phyloP scores from a whole-genome alignment of 768 basidiomycete genomes.

The Cystobasidiopsis lactophilus region DNA sequence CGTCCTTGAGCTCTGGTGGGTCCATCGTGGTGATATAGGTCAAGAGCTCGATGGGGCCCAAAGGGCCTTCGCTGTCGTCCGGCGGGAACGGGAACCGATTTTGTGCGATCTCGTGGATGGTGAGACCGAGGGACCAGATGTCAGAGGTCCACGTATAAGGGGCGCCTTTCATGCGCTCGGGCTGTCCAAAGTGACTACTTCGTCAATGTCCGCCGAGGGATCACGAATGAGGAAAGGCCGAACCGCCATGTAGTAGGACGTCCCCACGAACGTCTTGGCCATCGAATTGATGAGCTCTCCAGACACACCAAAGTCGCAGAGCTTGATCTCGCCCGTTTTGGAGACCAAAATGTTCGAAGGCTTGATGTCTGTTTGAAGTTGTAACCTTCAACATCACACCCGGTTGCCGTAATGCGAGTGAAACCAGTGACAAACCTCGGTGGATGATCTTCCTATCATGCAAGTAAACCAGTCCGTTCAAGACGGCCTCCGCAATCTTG shows the following conservation, averaged over 20 bases:
- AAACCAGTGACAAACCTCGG: conserved; percentile 31
- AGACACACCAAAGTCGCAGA: conserved; percentile 32
- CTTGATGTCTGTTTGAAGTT: conserved; percentile 27
- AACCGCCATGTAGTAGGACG: conserved; percentile 43
- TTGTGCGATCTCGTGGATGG: conserved; percentile 75
- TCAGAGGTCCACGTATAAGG: conserved; percentile 39
- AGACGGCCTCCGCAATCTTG: conserved; percentile 67
- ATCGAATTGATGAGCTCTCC: conserved; percentile 31
- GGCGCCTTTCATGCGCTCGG: conserved; percentile 78
- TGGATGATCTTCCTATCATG: conserved; percentile 83
- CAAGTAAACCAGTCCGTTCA: conserved; percentile 83
- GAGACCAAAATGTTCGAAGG: conserved; percentile 31
- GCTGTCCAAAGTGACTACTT: conserved; percentile 30
- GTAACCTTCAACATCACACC: not conserved
- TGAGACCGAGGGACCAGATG: conserved; percentile 93
- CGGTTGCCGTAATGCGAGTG: not conserved
- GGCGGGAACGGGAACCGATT: conserved; percentile 83
- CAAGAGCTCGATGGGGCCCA: conserved; percentile 83
- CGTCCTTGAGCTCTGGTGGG: conserved; percentile 26
- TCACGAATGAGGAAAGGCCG: conserved; percentile 12
- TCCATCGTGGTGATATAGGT: conserved; percentile 67
- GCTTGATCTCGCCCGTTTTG: conserved; percentile 29
- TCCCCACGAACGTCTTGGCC: conserved; percentile 31
- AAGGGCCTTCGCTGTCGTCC: conserved; percentile 36
- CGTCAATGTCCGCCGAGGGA: not conserved